Percentiles rank a stretch among this genome's conserved stretches.
These are phyloP conservation scores for Syzygium syzygioides DNA, from an alignment of 441 rosid species.

Conservation along the genomic window DNA sequence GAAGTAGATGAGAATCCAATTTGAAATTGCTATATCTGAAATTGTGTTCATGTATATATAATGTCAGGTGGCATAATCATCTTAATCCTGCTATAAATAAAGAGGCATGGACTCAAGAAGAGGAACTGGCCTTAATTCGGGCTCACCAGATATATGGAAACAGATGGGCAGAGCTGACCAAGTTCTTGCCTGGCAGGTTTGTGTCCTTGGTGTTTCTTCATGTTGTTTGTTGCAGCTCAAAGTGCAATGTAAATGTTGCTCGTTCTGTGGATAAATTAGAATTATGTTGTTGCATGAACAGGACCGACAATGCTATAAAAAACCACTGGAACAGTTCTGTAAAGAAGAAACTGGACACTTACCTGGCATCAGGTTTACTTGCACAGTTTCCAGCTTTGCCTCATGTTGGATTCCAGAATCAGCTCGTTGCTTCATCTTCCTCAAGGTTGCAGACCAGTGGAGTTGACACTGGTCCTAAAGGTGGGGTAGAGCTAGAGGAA, in stretches of 20 bases:
- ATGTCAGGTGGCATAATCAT: conserved; percentile 89
- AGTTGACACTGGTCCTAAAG: conserved; percentile 54
- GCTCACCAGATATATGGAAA: conserved; percentile 97
- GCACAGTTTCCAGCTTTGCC: conserved; percentile 72
- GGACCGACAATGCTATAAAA: conserved; percentile 98
- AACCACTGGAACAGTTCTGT: conserved; percentile 99
- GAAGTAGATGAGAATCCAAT: not conserved
- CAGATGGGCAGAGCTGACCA: conserved; percentile 98
- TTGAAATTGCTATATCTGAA: not conserved
- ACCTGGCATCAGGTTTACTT: conserved; percentile 80
- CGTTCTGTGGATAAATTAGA: not conserved
- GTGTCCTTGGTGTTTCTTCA: conserved; percentile 5
- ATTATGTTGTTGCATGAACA: conserved; percentile 24
- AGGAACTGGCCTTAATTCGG: conserved; percentile 91
- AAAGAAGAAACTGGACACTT: conserved; percentile 93
- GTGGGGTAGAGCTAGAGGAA: conserved; percentile 58
- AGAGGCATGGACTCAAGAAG: conserved; percentile 99
- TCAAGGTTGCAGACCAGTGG: conserved; percentile 60
- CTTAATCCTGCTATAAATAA: conserved; percentile 93
- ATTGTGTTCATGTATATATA: not conserved
- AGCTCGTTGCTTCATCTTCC: conserved; percentile 48
- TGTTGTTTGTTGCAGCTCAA: not conserved
- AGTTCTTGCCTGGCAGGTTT: conserved; percentile 99
- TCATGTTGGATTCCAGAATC: conserved; percentile 49
- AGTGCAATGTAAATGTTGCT: not conserved